These are phyloP conservation scores for Rheum nobile DNA, from an alignment of 148 eudicot genomes.

Conservation along the genomic window DNA sequence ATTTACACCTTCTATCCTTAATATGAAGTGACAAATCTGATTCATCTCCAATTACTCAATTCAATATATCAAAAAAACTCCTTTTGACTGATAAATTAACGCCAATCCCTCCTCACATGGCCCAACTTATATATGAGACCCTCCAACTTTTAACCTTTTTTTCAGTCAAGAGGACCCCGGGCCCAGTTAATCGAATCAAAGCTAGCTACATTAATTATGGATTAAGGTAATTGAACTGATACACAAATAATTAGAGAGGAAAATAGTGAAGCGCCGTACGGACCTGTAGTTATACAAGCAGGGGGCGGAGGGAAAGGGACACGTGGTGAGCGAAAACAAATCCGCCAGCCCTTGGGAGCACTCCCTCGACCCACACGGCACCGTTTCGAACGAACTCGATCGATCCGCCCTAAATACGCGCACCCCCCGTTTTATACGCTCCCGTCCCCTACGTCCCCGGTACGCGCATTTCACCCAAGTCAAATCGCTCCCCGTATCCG, in stretches of 20 bases:
- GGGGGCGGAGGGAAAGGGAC: background rate
- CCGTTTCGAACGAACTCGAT: slow-evolving; percentile 1
- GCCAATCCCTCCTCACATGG: background rate
- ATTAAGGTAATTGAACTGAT: background rate
- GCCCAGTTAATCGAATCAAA: too few species aligned
- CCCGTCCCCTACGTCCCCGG: background rate
- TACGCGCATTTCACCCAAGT: slow-evolving; percentile 47
- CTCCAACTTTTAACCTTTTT: too few species aligned
- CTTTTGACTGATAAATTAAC: background rate
- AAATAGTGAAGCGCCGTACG: background rate
- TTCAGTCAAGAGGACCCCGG: background rate
- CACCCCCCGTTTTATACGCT: background rate
- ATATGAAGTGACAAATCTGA: background rate
- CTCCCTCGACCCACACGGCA: slow-evolving; percentile 5
- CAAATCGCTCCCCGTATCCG: slow-evolving; percentile 70
- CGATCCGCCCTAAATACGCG: background rate
- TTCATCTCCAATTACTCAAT: background rate
- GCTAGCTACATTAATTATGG: background rate
- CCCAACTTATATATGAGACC: too few species aligned
- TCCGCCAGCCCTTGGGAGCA: background rate
- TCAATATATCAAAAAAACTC: background rate
- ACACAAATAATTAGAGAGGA: background rate
- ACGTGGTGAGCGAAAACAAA: background rate
- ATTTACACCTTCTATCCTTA: too few species aligned
- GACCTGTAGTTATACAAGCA: slow-evolving; percentile 10